These are phyloP conservation scores for Aureobasidium zeae DNA, from an alignment of 2,329 filamentous ascomycete species.

Conservation along the genomic window DNA sequence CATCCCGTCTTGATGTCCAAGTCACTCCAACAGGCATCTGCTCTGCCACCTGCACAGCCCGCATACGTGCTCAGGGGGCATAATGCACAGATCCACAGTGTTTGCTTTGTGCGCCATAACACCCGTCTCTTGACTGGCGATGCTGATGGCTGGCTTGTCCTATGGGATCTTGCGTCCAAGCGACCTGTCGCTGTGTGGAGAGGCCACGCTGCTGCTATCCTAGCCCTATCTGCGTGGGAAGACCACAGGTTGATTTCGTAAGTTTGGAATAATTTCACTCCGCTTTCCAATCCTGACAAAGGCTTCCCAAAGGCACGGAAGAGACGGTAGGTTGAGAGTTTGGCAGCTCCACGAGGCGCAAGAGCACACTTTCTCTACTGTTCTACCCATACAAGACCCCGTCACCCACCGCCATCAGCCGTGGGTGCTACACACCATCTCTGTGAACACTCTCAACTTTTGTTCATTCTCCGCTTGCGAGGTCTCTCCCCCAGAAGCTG, in stretches of 20 bases:
- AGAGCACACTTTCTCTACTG: slow-evolving; percentile 56
- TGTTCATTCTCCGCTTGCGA: slow-evolving; percentile 66
- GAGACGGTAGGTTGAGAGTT: slow-evolving; percentile 76
- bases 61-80: slow-evolving; percentile 77
- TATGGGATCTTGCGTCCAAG: slow-evolving; percentile 79
- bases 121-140: slow-evolving; percentile 75
- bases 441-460: slow-evolving; percentile 92
- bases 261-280: slow-evolving; percentile 31
- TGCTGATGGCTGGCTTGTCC: slow-evolving; percentile 76
- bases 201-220: slow-evolving; percentile 67
- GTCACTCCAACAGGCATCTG: slow-evolving; percentile 2
- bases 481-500: slow-evolving; percentile 6
- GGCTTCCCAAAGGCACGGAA: slow-evolving; percentile 65
- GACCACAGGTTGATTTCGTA: slow-evolving; percentile 74
- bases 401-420: slow-evolving; percentile 50
- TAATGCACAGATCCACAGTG: slow-evolving; percentile 65
- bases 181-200: slow-evolving; percentile 77
- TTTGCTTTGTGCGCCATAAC: slow-evolving; percentile 64
- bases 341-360: slow-evolving; percentile 62
- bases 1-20: neutral
- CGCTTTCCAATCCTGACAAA: neutral
- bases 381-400: slow-evolving; percentile 58
- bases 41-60: slow-evolving; percentile 45
- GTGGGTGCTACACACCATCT: slow-evolving; percentile 74
- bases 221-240: slow-evolving; percentile 65